Conservation (phyloP, 1,284 basidiomycete genomes). For the Athelia sp. region DNA sequence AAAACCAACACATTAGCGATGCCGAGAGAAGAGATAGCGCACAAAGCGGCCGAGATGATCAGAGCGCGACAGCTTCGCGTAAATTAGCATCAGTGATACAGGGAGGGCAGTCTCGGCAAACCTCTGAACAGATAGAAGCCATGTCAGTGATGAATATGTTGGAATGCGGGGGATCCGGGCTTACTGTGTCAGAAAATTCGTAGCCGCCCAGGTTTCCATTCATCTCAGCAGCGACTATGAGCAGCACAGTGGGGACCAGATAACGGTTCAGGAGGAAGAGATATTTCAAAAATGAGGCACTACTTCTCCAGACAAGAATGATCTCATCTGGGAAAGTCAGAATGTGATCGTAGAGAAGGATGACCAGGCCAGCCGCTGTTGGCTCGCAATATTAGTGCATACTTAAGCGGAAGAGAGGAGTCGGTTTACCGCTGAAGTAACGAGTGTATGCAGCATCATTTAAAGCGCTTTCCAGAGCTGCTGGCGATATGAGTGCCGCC, state of each 20-base stretch:
- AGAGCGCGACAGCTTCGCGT: not conserved
- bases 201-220: not conserved
- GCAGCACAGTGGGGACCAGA: not conserved
- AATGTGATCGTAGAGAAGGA: not conserved
- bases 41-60: not conserved
- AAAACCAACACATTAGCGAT: slow-evolving; percentile 1
- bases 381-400: too few relatives aligned
- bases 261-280: not conserved
- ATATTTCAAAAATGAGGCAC: not conserved
- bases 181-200: too few relatives aligned
- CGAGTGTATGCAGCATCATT: too few relatives aligned
- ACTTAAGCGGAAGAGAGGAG: too few relatives aligned
- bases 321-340: not conserved
- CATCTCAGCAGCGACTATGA: not conserved
- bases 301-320: not conserved
- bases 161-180: too few relatives aligned
- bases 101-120: too few relatives aligned
- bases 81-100: too few relatives aligned
- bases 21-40: not conserved
- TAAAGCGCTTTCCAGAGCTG: too few relatives aligned
- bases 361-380: not conserved
- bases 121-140: too few relatives aligned
- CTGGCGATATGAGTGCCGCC: too few relatives aligned
- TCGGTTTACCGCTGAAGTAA: too few relatives aligned
- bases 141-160: too few relatives aligned